Conservation (phyloP, 352 stramenopile genomes). For the Blastocystis hominis region DNA sequence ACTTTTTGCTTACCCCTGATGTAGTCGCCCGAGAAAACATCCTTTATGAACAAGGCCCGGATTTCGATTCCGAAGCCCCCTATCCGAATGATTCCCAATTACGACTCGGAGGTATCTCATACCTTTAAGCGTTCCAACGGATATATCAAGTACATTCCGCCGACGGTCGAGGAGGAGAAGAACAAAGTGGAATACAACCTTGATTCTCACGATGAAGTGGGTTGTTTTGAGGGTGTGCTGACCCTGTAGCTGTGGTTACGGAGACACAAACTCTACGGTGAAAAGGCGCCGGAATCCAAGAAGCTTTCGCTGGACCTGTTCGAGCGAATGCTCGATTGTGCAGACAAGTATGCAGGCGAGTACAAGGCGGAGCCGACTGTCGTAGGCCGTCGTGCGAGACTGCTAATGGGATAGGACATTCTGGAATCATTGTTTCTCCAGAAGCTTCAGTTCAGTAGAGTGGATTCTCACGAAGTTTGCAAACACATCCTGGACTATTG, state of each 20-base stretch:
- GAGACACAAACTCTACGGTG: slow-evolving; percentile 54
- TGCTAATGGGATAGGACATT: slow-evolving; percentile 14
- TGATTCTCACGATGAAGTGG: slow-evolving; percentile 59
- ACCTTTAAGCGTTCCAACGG: slow-evolving; percentile 33
- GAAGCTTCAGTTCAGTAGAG: slow-evolving; percentile 39
- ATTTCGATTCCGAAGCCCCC: slow-evolving; percentile 46
- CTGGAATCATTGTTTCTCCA: slow-evolving; percentile 31
- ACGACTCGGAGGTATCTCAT: slow-evolving; percentile 28
- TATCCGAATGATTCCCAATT: slow-evolving; percentile 29
- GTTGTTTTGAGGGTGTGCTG: background rate
- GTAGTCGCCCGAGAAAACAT: slow-evolving; percentile 23
- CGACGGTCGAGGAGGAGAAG: slow-evolving; percentile 13
- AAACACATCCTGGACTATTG: slow-evolving; percentile 86
- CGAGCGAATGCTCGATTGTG: slow-evolving; percentile 59
- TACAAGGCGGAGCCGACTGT: slow-evolving; percentile 28
- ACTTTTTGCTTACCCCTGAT: background rate
- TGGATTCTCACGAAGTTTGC: slow-evolving; percentile 60
- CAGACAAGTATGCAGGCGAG: slow-evolving; percentile 58
- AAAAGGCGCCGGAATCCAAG: slow-evolving; percentile 35
- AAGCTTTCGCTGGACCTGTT: slow-evolving; percentile 57
- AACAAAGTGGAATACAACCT: slow-evolving; percentile 59
- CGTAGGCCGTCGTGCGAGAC: background rate
- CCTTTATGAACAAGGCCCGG: background rate
- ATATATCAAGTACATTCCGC: slow-evolving; percentile 55
- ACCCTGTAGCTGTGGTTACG: slow-evolving; percentile 43